A percentile compares a stretch with the other conserved stretches of the same genome.
phyloP scores from a whole-genome alignment of 1,284 basidiomycete species.

The Apiotrichum porosum region DNA sequence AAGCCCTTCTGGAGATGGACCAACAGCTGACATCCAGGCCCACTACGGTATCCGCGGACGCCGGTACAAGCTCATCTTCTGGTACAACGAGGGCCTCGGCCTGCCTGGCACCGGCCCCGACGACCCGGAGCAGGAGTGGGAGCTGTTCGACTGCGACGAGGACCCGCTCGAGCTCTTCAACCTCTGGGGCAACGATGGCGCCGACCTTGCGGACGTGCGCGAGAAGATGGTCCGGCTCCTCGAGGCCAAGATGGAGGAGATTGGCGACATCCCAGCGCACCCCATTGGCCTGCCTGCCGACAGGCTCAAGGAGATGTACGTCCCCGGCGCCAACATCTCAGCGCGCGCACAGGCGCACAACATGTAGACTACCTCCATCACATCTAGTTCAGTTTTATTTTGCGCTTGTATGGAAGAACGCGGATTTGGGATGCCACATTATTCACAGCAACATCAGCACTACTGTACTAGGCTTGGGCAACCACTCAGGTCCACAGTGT shows the following conservation, averaged over 20 bases:
- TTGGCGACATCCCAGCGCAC: slow-evolving; percentile 22
- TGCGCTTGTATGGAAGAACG: too few species aligned
- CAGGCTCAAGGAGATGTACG: slow-evolving; percentile 1
- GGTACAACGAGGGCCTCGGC: slow-evolving; percentile 19
- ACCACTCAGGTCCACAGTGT: too few species aligned
- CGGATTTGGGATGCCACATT: too few species aligned
- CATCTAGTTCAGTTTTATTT: too few species aligned
- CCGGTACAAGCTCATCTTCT: slow-evolving; percentile 25
- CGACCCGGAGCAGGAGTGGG: slow-evolving; percentile 23
- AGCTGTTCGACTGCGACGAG: slow-evolving; percentile 23
- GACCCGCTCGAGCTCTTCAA: slow-evolving; percentile 26
- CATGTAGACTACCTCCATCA: too few species aligned
- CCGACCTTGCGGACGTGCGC: slow-evolving; percentile 2
- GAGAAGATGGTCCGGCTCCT: slow-evolving; percentile 19
- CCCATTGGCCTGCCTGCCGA: slow-evolving; percentile 5
- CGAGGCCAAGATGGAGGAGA: slow-evolving; percentile 21
- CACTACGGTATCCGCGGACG: slow-evolving; percentile 20
- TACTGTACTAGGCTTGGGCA: too few species aligned
- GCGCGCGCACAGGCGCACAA: slow-evolving; percentile 5
- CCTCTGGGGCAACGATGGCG: slow-evolving; percentile 9
- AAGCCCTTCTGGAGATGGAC: neutral
- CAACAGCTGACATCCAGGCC: too few species aligned
- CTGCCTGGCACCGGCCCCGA: slow-evolving; percentile 11
- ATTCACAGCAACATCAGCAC: too few species aligned
- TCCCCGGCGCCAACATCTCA: slow-evolving; percentile 2